Evolutionary conservation across 2,329 filamentous ascomycete genomes (phyloP).

Genomic region (Sordariomycetes sp.): DNA sequence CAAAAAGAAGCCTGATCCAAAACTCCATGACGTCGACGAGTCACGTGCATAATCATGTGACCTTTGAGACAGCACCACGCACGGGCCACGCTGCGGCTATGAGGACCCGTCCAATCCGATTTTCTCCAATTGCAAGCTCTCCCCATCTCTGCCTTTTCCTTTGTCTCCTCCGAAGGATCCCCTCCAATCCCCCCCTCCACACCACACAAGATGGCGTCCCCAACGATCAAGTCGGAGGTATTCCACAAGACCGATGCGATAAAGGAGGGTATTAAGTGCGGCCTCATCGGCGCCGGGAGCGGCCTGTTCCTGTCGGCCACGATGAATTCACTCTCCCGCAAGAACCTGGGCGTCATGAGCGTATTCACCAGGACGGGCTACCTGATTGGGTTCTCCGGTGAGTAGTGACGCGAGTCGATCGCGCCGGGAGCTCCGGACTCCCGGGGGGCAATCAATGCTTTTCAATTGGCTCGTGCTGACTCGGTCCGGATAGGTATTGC

Average conservation of each 20-base stretch:
- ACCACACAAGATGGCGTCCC: conserved; percentile 5
- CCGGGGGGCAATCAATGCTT: neutral
- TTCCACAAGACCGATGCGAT: conserved; percentile 65
- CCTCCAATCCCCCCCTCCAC: conserved; percentile 1
- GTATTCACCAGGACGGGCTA: conserved; percentile 69
- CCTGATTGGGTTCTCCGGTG: conserved; percentile 39
- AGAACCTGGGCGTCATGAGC: conserved; percentile 69
- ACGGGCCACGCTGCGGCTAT: neutral
- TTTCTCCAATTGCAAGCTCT: conserved; percentile 3
- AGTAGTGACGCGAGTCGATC: neutral
- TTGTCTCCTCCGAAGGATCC: neutral
- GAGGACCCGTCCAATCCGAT: conserved; percentile 3
- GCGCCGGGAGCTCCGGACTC: neutral
- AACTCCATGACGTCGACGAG: neutral
- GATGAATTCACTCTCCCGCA: conserved; percentile 74
- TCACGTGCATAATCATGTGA: conserved; percentile 2
- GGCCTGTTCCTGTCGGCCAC: conserved; percentile 65
- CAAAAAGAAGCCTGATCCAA: neutral
- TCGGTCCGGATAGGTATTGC: conserved; percentile 32
- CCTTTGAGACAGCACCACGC: neutral
- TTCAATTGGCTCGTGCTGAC: neutral
- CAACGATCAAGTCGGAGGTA: neutral
- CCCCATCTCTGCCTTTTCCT: neutral
- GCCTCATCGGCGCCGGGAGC: conserved; percentile 48
- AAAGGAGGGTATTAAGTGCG: conserved; percentile 49